Percentiles rank a stretch among this genome's conserved stretches.
phyloP scores from a whole-genome alignment of 371 early-diverging fungal species.

The Smittium culicis region DNA sequence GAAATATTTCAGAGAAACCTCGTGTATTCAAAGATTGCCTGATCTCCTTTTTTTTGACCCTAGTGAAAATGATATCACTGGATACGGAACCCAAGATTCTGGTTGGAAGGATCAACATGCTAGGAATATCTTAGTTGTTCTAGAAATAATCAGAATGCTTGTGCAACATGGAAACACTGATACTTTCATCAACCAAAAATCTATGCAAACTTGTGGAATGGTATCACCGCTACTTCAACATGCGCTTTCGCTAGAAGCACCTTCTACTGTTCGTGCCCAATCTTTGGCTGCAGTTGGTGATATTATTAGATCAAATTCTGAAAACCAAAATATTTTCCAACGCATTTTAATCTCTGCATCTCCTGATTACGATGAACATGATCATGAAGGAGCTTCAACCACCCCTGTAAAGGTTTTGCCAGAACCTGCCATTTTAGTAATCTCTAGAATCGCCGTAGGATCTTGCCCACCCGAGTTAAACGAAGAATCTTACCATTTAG shows the following conservation, averaged over 20 bases:
- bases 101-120: constrained; percentile 60
- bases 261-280: constrained; percentile 45
- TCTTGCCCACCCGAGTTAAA: constrained; percentile 18
- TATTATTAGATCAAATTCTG: constrained; percentile 52
- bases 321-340: constrained; percentile 57
- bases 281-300: constrained; percentile 74
- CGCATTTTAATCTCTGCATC: constrained; percentile 34
- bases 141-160: constrained; percentile 75
- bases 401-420: constrained; percentile 31
- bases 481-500: constrained; percentile 24
- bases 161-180: constrained; percentile 75
- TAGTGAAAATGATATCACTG: constrained; percentile 42
- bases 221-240: constrained; percentile 48
- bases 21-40: constrained; percentile 76
- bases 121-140: constrained; percentile 61
- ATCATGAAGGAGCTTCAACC: constrained; percentile 5
- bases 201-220: constrained; percentile 61
- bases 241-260: constrained; percentile 42
- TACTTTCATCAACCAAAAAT: constrained; percentile 71
- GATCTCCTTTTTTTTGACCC: constrained; percentile 43
- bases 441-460: constrained; percentile 30
- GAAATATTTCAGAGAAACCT: constrained; percentile 74
- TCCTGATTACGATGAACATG: constrained; percentile 12
- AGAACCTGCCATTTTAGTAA: constrained; percentile 31
- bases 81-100: constrained; percentile 12